These are phyloP conservation scores for Glycyrrhiza uralensis DNA, from an alignment of 306 rosid genomes.

Conservation along the genomic window DNA sequence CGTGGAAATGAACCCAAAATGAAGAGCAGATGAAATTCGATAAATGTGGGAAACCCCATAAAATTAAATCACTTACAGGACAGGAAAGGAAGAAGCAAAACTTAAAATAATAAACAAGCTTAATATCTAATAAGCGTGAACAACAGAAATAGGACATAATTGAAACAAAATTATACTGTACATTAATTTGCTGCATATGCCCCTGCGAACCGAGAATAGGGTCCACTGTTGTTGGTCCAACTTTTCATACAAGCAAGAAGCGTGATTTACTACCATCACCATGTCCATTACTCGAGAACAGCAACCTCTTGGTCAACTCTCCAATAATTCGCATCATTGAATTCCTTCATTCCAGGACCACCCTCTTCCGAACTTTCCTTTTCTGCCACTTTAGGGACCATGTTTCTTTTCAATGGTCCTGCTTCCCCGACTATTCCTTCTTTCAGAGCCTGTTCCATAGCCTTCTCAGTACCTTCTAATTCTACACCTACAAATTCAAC, in stretches of 20 bases:
- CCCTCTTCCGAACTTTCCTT: slow-evolving; percentile 72
- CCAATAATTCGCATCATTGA: slow-evolving; percentile 96
- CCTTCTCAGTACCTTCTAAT: slow-evolving; percentile 88
- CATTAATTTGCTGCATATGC: slow-evolving; percentile 52
- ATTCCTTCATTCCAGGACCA: slow-evolving; percentile 76
- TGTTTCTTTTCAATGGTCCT: slow-evolving; percentile 87
- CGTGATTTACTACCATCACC: slow-evolving; percentile 8
- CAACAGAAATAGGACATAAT: slow-evolving; percentile 52
- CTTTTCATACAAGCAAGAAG: slow-evolving; percentile 34
- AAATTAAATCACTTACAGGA: slow-evolving; percentile 45
- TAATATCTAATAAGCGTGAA: slow-evolving; percentile 50
- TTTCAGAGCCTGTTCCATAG: slow-evolving; percentile 97
- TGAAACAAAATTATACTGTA: slow-evolving; percentile 80
- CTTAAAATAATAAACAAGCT: slow-evolving; percentile 56
- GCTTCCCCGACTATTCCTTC: slow-evolving; percentile 99
- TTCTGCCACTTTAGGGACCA: slow-evolving; percentile 53
- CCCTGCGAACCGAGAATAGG: slow-evolving; percentile 43
- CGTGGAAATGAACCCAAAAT: slow-evolving; percentile 6
- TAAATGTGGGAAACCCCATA: slow-evolving; percentile 55
- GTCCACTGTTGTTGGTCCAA: slow-evolving; percentile 34
- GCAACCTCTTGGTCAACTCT: slow-evolving; percentile 96
- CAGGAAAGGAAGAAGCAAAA: slow-evolving; percentile 57
- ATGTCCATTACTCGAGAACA: slow-evolving; percentile 64
- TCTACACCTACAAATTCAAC: slow-evolving; percentile 97
- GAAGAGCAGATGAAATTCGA: slow-evolving; percentile 19